Base-by-base conservation (phyloP, 345 rosid genomes). In the Hibiscus trionum region DNA sequence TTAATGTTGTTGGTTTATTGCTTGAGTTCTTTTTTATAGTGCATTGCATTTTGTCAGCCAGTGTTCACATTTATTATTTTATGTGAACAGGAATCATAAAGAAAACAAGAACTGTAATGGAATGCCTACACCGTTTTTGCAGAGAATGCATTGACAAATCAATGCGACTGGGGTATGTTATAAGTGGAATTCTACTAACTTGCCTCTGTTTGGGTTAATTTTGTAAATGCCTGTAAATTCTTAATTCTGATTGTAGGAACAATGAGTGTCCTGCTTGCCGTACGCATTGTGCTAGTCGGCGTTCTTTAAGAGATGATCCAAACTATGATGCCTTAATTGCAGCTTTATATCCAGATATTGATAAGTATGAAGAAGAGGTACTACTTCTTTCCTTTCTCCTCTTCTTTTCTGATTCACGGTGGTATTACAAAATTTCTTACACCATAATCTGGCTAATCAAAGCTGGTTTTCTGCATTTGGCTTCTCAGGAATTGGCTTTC, bases 251-350 rank as follows among this genome's bases (percentile, higher is more conserved):
- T 78, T 85, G 78, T 86, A 94, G 98, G 87, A 94, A 94, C 75
- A 91, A 90, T 67, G 98, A 94, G 80, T 94, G 98, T 75, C 98
- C 98, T 79, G 91, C 98, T 75, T 94, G 97, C 77, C 95, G 98
- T 82, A 91, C 95, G 47, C 98, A 94, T 80, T 90, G 95, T 83
- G 95, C 98, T 66, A 94, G 97, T 77, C 88, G 97, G 27, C 98
- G 98, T 31, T 91, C 98, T 77, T 75, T 91, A 78, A 86, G 98
- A 87, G 97, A 92, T 31, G 98, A 94, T 79, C 97, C 96, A 33
- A 88, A 84, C 56, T 94, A 88, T 75, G 98, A 94, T 85, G 88
- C 97, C 68, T 79, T 94, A 33, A 91, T 94, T 77, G 84, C 95
- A 72, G 87, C 89, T 74, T 11, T 88, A 46, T 90, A 91, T 83